Evolutionary conservation across 257 asterid species (phyloP), one percentile per base, ranked within the genome.

Genomic region (Penstemon eatonii): DNA sequence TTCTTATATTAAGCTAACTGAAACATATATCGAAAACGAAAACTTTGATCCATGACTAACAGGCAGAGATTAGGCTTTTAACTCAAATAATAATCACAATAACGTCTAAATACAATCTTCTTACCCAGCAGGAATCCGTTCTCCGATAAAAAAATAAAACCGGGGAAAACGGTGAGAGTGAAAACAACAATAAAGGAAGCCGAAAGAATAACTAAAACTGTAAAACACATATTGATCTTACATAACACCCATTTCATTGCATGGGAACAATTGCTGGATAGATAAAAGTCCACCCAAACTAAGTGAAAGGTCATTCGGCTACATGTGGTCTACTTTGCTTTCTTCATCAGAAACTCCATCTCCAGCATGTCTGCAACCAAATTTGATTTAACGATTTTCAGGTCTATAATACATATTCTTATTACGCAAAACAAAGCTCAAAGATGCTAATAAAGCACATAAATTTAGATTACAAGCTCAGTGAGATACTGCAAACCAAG

Each of bases 311-410:
- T 67, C 65, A 61, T 58, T 70, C 52, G 59, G 68, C 67, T 75
- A 70, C 66, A 73, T 68, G 82, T 56, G 69, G 82, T 79, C 87
- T 58, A 15, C 78, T 81, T 89, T 80, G 81, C 80, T 84, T 72
- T 77, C 83, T 49, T 78, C 90, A 49, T 89, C 93, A 0, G 92
- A 79, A 12, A 62, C 71, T 49, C 89, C 87, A 70, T 89, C 89
- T 47, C 93, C 92, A 7, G 81, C 86, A 72, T 84, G 90, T 87
- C 96, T 89, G 91, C 60, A 56, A 79, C 64, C 69, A 66, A 60
- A 67, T 64, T 50, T 25, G 33, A 25, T 25, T 25, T 25, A 25
- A 25, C 33, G 33, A 25, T 25, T 25, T 25, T 25, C 33, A 25
- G 2, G 33, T 25, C 33, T 25, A 25, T 25, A 25, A 25, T 25